A percentile compares a stretch with the other conserved stretches of the same genome.
Conservation (phyloP, 768 basidiomycete genomes). For the Saitozyma sp. region DNA sequence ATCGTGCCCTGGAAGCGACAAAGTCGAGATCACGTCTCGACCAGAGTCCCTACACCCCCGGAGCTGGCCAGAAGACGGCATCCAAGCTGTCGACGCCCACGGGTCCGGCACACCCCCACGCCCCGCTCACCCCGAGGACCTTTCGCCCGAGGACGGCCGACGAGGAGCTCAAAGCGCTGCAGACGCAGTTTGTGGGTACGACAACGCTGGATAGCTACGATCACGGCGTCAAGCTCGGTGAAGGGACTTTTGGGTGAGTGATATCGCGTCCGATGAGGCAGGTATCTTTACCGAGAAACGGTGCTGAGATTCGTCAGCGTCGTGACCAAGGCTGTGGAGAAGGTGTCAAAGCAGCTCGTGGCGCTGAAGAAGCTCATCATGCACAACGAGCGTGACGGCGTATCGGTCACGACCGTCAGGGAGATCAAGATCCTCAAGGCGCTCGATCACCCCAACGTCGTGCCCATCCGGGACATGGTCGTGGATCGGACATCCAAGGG, state of each 20-base stretch:
- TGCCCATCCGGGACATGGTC: constrained; percentile 90
- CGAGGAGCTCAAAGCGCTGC: constrained; percentile 32
- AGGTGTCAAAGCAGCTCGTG: constrained; percentile 63
- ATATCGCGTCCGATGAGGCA: constrained; percentile 3
- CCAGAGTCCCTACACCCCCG: constrained; percentile 60
- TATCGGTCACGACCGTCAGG: constrained; percentile 88
- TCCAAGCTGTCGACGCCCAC: constrained; percentile 35
- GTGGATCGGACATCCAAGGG: constrained; percentile 56
- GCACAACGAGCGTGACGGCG: constrained; percentile 95
- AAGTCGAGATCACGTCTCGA: constrained; percentile 45
- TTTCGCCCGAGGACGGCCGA: constrained; percentile 12
- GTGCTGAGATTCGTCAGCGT: constrained; percentile 57
- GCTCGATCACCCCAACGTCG: constrained; percentile 78
- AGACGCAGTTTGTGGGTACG: constrained; percentile 40
- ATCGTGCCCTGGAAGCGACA: constrained; percentile 49
- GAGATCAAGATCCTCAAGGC: constrained; percentile 96
- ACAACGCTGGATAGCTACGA: constrained; percentile 70
- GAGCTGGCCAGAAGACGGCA: background rate
- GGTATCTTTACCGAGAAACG: background rate
- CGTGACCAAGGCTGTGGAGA: constrained; percentile 82
- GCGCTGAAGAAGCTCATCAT: constrained; percentile 93
- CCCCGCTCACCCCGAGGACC: constrained; percentile 46
- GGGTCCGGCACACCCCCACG: constrained; percentile 68
- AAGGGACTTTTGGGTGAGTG: constrained; percentile 92
- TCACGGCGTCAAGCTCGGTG: constrained; percentile 82